A percentile compares a stretch with the other conserved stretches of the same genome.
Evolutionary conservation across 306 rosid genomes (phyloP).

Genomic region (Argentina anserina): DNA sequence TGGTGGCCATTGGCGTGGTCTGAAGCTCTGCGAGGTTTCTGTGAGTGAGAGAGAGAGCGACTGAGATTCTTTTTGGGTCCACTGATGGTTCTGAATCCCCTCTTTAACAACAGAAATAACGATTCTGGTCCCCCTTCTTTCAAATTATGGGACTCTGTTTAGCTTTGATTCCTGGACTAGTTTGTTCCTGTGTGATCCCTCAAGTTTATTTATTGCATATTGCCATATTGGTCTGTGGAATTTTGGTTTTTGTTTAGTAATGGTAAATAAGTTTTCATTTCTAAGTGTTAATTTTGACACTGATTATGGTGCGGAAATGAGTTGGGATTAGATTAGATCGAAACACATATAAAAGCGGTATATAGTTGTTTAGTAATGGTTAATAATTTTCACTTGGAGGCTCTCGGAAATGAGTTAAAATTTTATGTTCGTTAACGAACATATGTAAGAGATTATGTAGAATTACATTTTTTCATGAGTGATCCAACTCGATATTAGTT

Average conservation of each 20-base stretch:
- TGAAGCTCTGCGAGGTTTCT: background rate
- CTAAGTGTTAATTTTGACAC: background rate
- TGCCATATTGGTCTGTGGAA: too few species aligned
- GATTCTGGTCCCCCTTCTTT: conserved; percentile 3
- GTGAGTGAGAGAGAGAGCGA: background rate
- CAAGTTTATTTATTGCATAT: background rate
- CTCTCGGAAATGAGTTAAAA: too few species aligned
- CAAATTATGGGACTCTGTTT: background rate
- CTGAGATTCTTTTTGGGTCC: conserved; percentile 6
- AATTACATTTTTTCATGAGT: too few species aligned
- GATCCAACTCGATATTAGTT: too few species aligned
- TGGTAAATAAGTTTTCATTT: background rate
- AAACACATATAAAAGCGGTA: too few species aligned
- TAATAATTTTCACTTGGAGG: too few species aligned
- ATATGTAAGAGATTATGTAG: too few species aligned
- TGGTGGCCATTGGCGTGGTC: background rate
- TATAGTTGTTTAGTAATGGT: too few species aligned
- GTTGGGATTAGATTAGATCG: background rate
- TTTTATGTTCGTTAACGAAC: too few species aligned
- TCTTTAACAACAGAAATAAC: conserved; percentile 5
- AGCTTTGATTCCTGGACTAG: background rate
- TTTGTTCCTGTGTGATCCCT: background rate
- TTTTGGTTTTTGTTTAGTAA: too few species aligned
- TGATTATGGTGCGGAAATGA: background rate
- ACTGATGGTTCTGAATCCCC: background rate